Conservation (phyloP, 345 rosid genomes). For the Carallia brachiata region DNA sequence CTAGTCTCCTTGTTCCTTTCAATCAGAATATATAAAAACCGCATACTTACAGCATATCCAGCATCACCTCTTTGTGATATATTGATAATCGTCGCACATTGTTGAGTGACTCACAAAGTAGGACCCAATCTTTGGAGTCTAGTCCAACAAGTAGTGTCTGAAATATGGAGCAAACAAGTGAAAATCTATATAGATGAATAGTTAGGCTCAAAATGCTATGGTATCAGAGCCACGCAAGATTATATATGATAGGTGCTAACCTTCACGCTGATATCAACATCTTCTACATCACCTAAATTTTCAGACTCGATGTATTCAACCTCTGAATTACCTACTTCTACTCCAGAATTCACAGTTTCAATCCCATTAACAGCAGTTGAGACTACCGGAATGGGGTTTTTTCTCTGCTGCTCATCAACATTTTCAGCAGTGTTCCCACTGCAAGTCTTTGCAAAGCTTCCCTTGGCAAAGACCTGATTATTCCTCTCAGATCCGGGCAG, state of each 20-base stretch:
- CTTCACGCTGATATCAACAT: slow-evolving; percentile 61
- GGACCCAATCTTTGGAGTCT: slow-evolving; percentile 1
- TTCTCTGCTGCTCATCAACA: slow-evolving; percentile 43
- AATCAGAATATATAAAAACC: slow-evolving; percentile 7
- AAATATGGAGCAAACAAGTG: background rate
- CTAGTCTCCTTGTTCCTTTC: background rate
- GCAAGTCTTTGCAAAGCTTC: slow-evolving; percentile 46
- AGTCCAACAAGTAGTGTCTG: slow-evolving; percentile 2
- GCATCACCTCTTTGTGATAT: slow-evolving; percentile 69
- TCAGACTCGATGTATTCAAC: slow-evolving; percentile 81
- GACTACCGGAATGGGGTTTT: slow-evolving; percentile 31
- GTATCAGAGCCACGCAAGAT: background rate
- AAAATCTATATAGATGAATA: slow-evolving; percentile 4
- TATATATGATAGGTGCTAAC: slow-evolving; percentile 25
- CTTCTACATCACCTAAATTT: slow-evolving; percentile 66
- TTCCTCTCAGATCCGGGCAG: slow-evolving; percentile 59
- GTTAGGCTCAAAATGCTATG: slow-evolving; percentile 4
- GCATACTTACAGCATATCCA: slow-evolving; percentile 62
- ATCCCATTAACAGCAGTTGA: slow-evolving; percentile 40
- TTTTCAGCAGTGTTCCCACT: slow-evolving; percentile 51
- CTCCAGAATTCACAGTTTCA: slow-evolving; percentile 42
- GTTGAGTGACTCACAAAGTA: slow-evolving; percentile 76
- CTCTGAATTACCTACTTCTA: slow-evolving; percentile 53
- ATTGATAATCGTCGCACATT: slow-evolving; percentile 71
- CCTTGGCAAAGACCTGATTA: slow-evolving; percentile 49